These are phyloP conservation scores for Zymoseptoria brevis DNA, from an alignment of 2,329 filamentous ascomycete species.

Conservation along the genomic window DNA sequence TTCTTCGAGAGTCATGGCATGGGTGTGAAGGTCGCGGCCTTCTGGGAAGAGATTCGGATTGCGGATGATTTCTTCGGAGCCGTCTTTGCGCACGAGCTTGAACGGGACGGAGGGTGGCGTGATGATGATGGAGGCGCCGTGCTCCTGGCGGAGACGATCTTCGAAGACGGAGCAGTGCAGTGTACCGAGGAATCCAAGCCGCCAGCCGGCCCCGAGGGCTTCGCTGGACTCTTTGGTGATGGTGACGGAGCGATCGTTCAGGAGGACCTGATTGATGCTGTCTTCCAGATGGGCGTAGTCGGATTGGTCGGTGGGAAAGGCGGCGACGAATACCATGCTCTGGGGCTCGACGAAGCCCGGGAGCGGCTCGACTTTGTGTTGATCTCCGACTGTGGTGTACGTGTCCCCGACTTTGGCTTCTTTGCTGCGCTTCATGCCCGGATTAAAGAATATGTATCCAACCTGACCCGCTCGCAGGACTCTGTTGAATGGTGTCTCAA, in stretches of 20 bases:
- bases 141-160: conserved; percentile 86
- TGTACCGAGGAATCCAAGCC: conserved; percentile 90
- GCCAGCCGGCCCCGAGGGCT: conserved; percentile 86
- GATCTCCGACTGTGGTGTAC: conserved; percentile 72
- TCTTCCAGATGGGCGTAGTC: conserved; percentile 84
- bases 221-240: conserved; percentile 91
- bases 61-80: conserved; percentile 68
- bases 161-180: conserved; percentile 99
- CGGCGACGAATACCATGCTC: conserved; percentile 97
- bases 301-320: conserved; percentile 84
- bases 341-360: conserved; percentile 96
- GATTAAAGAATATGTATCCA: conserved; percentile 94
- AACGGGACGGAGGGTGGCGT: conserved; percentile 93
- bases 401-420: conserved; percentile 96
- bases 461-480: conserved; percentile 84
- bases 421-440: conserved; percentile 93
- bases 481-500: conserved; percentile 66
- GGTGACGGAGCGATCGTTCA: conserved; percentile 93
- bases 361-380: conserved; percentile 68
- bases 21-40: conserved; percentile 48
- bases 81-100: conserved; percentile 70
- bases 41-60: conserved; percentile 88
- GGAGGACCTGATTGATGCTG: conserved; percentile 83
- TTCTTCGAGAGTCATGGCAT: conserved; percentile 57
- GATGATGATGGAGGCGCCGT: conserved; percentile 91